Base-by-base conservation (phyloP, 75 land plant species). In the Pinus tabuliformis region DNA sequence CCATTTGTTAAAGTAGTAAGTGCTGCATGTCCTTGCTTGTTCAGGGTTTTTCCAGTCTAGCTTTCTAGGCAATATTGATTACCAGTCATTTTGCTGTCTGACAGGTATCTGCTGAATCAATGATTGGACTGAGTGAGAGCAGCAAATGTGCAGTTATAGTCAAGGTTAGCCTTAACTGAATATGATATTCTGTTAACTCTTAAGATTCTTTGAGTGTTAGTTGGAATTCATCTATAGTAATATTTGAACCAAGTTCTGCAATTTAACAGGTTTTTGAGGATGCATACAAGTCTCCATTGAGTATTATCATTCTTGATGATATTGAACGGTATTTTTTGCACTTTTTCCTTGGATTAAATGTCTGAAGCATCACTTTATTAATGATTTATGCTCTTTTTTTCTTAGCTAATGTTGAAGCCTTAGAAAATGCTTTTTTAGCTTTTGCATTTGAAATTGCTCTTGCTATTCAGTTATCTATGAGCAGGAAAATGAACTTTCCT, bases 261-360 rank as follows among this genome's bases (percentile, higher is more conserved):
- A 45, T 56, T 74, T 70, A 16, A 60, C 76, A 96, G 99, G 95
- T 92, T 20, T 96, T 96, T 89, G 99, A 96, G 79, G 99, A 96
- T 90, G 99, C 99, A 52, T 96, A 96, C 78, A 94, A 88, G 86
- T 96, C 99, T 74, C 98, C 90, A 24, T 81, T 94, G 57, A 96
- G 99, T 82, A 94, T 96, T 59, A 86, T 96, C 70, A 90, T 96
- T 74, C 95, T 96, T 79, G 99, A 96, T 94, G 95, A 96, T 62
- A 92, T 96, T 82, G 99, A 96, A 73, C 89, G 99, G 99, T 96
- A 87, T 26, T 8, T 16, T 13, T 7, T 68, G 22, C 45, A 15
- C 39, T 74, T 22, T 8, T 65, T 64, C 20, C 58, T 78, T 73
- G 42, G 3, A 39, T 39, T 39, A 39, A 39, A 39, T 39, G 42